A percentile compares a stretch with the other conserved stretches of the same genome.
These are phyloP conservation scores for Boletus edulis DNA, from an alignment of 768 basidiomycete species.

Conservation along the genomic window DNA sequence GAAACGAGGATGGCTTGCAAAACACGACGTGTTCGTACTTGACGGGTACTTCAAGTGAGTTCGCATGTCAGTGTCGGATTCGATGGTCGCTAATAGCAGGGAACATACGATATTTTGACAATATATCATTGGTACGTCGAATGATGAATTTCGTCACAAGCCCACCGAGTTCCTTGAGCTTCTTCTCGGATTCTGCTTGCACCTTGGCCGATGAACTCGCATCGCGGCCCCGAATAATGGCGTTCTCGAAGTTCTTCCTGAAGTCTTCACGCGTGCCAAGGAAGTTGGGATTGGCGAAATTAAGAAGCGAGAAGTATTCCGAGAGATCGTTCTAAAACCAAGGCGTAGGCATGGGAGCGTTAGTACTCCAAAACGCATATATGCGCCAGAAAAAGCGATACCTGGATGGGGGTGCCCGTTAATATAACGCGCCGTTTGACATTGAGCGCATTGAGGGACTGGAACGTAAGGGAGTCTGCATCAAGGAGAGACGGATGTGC, in stretches of 20 bases:
- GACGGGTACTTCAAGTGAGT: slow-evolving; percentile 73
- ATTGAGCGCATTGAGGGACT: slow-evolving; percentile 76
- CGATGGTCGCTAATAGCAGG: not conserved
- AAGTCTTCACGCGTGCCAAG: slow-evolving; percentile 88
- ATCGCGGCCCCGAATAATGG: slow-evolving; percentile 88
- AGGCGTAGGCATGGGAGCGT: not conserved
- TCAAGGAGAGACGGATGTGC: not conserved
- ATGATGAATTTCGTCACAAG: slow-evolving; percentile 95
- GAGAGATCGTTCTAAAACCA: slow-evolving; percentile 80
- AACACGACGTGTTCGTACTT: slow-evolving; percentile 99
- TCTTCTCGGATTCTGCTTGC: slow-evolving; percentile 82
- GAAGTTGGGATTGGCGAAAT: slow-evolving; percentile 90
- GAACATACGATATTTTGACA: slow-evolving; percentile 88
- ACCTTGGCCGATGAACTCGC: slow-evolving; percentile 76
- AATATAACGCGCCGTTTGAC: slow-evolving; percentile 91
- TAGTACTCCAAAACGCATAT: not conserved
- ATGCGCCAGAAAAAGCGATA: slow-evolving; percentile 21
- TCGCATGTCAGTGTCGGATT: slow-evolving; percentile 2
- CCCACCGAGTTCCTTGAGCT: slow-evolving; percentile 85
- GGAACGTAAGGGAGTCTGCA: slow-evolving; percentile 83
- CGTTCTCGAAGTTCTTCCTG: slow-evolving; percentile 92
- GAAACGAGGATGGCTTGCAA: slow-evolving; percentile 81
- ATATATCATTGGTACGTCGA: slow-evolving; percentile 86
- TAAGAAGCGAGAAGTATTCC: slow-evolving; percentile 91
- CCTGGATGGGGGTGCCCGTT: slow-evolving; percentile 92